Conservation (phyloP, 208 protist genomes). For the Leishmania braziliensis region DNA sequence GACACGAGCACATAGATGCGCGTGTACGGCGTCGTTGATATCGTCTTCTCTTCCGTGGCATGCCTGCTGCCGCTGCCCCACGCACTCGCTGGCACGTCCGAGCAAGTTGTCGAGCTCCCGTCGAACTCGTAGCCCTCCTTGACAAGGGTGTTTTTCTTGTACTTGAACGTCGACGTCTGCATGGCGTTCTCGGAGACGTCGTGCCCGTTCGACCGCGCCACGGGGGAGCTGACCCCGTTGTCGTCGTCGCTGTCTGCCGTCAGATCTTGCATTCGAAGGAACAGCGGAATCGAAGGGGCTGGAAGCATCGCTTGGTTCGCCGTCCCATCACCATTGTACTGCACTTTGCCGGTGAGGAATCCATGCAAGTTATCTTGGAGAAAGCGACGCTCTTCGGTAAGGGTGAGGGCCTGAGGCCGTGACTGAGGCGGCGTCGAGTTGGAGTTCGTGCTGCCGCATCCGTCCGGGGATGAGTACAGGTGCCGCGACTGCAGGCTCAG, state of each 20-base stretch:
- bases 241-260: not conserved
- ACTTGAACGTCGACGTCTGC: constrained; percentile 62
- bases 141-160: constrained; percentile 40
- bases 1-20: constrained; percentile 53
- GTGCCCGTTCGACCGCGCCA: too few relatives aligned
- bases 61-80: constrained; percentile 2
- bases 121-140: constrained; percentile 46
- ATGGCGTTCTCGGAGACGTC: constrained; percentile 6
- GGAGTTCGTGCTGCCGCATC: not conserved
- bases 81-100: not conserved
- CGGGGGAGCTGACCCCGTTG: not conserved
- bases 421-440: not conserved
- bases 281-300: constrained; percentile 49
- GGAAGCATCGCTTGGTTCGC: constrained; percentile 35
- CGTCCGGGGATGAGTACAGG: not conserved
- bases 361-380: constrained; percentile 50
- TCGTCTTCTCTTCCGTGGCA: not conserved
- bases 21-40: not conserved
- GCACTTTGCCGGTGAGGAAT: constrained; percentile 26
- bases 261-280: constrained; percentile 42
- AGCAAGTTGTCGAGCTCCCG: constrained; percentile 10
- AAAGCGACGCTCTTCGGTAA: constrained; percentile 43
- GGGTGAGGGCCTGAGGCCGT: constrained; percentile 6
- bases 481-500: constrained; percentile 33
- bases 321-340: constrained; percentile 25